Evolutionary conservation across 1,139 yeast species (phyloP).

Genomic region (Pichia sp.): DNA sequence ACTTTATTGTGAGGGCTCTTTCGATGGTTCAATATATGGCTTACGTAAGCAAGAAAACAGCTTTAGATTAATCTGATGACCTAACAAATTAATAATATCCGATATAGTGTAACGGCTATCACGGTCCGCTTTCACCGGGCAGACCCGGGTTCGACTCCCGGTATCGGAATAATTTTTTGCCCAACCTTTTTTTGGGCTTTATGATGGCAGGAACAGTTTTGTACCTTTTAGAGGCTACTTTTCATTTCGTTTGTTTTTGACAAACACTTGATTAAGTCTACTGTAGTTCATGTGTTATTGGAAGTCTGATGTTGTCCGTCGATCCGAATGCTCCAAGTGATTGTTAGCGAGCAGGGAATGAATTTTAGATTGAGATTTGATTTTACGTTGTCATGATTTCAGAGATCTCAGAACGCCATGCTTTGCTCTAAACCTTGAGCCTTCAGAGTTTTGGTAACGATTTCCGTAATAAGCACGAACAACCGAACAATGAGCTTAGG

Average conservation of each 20-base stretch:
- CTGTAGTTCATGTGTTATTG: not conserved
- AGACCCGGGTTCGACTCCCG: constrained; percentile 75
- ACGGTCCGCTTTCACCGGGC: constrained; percentile 74
- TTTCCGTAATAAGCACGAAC: too few relatives aligned
- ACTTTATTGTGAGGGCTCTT: too few relatives aligned
- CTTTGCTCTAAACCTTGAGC: too few relatives aligned
- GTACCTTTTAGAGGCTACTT: not conserved
- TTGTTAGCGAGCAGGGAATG: not conserved
- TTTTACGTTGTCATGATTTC: too few relatives aligned
- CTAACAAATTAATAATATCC: too few relatives aligned
- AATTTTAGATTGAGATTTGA: too few relatives aligned
- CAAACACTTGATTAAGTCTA: not conserved
- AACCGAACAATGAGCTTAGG: too few relatives aligned
- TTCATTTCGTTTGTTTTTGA: not conserved
- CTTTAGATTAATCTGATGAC: too few relatives aligned
- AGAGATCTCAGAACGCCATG: too few relatives aligned
- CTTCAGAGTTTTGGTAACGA: too few relatives aligned
- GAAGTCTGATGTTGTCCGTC: not conserved
- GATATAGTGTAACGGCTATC: constrained; percentile 70
- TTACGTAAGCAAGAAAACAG: too few relatives aligned
- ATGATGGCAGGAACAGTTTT: not conserved
- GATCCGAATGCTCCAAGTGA: not conserved
- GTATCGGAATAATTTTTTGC: constrained; percentile 42
- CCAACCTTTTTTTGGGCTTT: not conserved
- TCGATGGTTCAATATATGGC: too few relatives aligned